Evolutionary conservation across 2,329 filamentous ascomycete genomes (phyloP), one percentile per base, ranked within the genome.

Genomic region (Claviceps digitariae): DNA sequence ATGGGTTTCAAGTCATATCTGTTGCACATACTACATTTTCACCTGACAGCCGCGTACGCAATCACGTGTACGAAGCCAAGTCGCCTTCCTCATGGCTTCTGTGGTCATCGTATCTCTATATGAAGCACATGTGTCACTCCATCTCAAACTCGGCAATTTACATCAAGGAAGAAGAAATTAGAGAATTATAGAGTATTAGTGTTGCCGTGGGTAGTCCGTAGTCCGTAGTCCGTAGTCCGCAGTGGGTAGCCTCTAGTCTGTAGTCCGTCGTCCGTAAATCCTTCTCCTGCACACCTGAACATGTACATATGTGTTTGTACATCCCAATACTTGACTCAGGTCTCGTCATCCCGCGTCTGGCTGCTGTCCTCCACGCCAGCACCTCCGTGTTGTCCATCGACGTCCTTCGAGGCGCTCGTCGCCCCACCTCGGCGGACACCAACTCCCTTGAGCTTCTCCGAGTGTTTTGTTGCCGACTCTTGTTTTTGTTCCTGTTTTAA

Each of bases 361-460:
- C 34, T 13, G 34, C 15, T 38, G 13, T 17, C 52, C 31, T 60
- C 54, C 13, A 56, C 46, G 8, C n/a, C 34, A 12, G 7, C 34
- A 13, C 17, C 9, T 13, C 45, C n/a, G 40, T 29, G 45, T n/a
- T 34, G 41, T 25, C 21, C 49, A 3, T 40, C 20, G 2, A 15
- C 7, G 5, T 38, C 45, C 12, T 50, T 49, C 3, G 7, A 25
- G 5, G 48, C 27, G 38, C 46, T 48, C 20, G 51, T 27, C 1
- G 49, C n/a, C 27, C 29, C 55, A 27, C 57, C 54, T 47, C 56
- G 48, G 8, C 58, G 55, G 9, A 63, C 62, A 12, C 62, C 64
- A 2, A 60, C 57, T 9, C 61, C 61, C 54, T 62, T 65, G 9
- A 65, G 56, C 55, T 64, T 65, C n/a, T 64, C 58, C n/a, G 53